Evolutionary conservation across 2,329 filamentous ascomycete genomes (phyloP).

Genomic region (Cercospora sojina): DNA sequence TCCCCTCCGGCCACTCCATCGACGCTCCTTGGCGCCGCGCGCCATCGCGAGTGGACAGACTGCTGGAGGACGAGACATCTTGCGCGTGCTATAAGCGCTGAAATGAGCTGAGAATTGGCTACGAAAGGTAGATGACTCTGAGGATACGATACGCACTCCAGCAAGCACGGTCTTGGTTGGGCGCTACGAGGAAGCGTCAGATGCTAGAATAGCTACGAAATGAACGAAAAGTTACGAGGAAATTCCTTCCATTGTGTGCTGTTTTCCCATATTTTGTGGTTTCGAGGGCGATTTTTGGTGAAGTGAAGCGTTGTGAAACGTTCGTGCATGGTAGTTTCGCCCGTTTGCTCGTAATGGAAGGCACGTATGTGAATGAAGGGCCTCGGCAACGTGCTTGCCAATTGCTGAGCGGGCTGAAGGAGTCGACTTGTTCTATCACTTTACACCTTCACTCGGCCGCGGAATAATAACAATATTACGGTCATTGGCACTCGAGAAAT

Average conservation of each 20-base stretch:
- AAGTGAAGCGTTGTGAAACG: not conserved
- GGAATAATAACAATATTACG: not conserved
- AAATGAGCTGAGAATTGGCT: not conserved
- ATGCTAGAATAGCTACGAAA: conserved; percentile 1
- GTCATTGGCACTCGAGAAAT: not conserved
- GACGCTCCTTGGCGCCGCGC: not conserved
- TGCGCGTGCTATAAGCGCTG: not conserved
- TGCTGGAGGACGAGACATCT: not conserved
- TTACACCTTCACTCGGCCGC: not conserved
- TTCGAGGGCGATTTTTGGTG: not conserved
- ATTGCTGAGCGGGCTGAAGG: not conserved
- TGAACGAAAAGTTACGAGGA: not conserved
- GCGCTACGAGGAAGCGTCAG: not conserved
- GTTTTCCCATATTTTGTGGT: not conserved
- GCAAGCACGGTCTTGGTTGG: not conserved
- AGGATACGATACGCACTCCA: not conserved
- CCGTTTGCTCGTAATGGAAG: not conserved
- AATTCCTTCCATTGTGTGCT: not conserved
- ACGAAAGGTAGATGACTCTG: not conserved
- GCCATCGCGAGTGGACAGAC: not conserved
- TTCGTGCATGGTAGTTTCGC: not conserved
- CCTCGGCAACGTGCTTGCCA: not conserved
- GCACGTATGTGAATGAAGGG: not conserved
- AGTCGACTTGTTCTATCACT: not conserved
- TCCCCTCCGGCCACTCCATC: not conserved